These are phyloP conservation scores for Garcia nutans DNA, from an alignment of 345 rosid species.

Conservation along the genomic window DNA sequence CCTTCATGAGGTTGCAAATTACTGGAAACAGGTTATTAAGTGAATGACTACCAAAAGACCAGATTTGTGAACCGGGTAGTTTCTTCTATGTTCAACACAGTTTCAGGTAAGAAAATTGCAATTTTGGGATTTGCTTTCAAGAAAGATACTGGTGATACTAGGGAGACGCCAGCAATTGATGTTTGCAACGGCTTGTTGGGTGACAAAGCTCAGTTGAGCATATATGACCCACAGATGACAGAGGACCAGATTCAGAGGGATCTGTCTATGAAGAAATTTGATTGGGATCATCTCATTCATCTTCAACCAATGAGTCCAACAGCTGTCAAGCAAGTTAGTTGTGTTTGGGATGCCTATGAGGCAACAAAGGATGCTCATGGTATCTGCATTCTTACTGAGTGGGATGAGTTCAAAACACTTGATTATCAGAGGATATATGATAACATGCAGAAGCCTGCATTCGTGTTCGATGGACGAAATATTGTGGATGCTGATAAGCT, in stretches of 20 bases:
- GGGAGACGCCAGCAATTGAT: constrained; percentile 35
- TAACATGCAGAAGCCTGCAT: constrained; percentile 33
- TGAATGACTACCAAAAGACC: constrained; percentile 33
- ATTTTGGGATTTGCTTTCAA: constrained; percentile 31
- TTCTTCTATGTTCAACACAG: constrained; percentile 35
- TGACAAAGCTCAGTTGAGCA: constrained; percentile 25
- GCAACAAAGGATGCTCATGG: constrained; percentile 30
- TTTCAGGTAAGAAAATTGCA: constrained; percentile 31
- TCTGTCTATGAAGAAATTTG: constrained; percentile 29
- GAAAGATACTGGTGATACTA: constrained; percentile 32
- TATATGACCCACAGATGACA: constrained; percentile 31
- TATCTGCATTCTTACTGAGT: constrained; percentile 28
- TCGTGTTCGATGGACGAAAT: constrained; percentile 29
- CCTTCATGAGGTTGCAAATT: constrained; percentile 28
- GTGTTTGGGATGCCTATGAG: constrained; percentile 28
- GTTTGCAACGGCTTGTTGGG: constrained; percentile 33
- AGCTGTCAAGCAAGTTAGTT: constrained; percentile 18
- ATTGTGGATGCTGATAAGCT: constrained; percentile 23
- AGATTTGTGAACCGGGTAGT: constrained; percentile 29
- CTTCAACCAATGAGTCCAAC: constrained; percentile 28
- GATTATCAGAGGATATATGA: constrained; percentile 32
- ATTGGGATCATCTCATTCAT: constrained; percentile 29
- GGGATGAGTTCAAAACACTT: constrained; percentile 34
- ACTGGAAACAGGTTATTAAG: constrained; percentile 34
- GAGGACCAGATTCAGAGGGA: constrained; percentile 31